phyloP scores from a whole-genome alignment of 768 basidiomycete species.

The Leccinellum albellum region DNA sequence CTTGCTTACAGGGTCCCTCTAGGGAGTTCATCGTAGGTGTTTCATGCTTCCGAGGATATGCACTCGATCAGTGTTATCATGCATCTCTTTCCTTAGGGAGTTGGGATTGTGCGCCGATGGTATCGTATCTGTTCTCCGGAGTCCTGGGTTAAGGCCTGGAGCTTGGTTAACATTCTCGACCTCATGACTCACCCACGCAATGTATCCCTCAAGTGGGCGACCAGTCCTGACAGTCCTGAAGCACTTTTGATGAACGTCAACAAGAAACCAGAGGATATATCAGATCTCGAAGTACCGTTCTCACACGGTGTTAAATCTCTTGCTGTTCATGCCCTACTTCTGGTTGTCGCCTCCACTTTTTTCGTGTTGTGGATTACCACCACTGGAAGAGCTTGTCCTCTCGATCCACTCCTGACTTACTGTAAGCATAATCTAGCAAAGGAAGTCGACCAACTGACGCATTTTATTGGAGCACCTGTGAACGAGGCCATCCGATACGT shows the following conservation, averaged over 20 bases:
- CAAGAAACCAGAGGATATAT: too few species aligned
- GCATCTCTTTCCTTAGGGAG: background rate
- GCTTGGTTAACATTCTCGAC: too few species aligned
- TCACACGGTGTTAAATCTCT: background rate
- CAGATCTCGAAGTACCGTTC: too few species aligned
- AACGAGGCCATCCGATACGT: slow-evolving; percentile 3
- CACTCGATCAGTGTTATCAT: background rate
- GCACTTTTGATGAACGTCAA: background rate
- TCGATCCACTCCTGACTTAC: background rate
- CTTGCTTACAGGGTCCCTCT: background rate
- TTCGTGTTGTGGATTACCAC: background rate
- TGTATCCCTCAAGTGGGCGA: background rate
- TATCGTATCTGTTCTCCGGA: background rate
- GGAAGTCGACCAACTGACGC: background rate
- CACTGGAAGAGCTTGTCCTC: background rate
- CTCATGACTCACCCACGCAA: background rate
- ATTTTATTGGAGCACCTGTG: background rate
- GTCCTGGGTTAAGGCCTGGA: background rate
- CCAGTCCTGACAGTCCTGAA: background rate
- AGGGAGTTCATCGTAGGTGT: background rate
- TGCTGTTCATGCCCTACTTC: background rate
- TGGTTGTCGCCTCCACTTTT: background rate
- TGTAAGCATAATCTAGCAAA: background rate
- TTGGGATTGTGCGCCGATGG: too few species aligned
- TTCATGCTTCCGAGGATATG: background rate